Evolutionary conservation across 1,284 basidiomycete species (phyloP).

Genomic region (Coniferiporia sulphurascens): DNA sequence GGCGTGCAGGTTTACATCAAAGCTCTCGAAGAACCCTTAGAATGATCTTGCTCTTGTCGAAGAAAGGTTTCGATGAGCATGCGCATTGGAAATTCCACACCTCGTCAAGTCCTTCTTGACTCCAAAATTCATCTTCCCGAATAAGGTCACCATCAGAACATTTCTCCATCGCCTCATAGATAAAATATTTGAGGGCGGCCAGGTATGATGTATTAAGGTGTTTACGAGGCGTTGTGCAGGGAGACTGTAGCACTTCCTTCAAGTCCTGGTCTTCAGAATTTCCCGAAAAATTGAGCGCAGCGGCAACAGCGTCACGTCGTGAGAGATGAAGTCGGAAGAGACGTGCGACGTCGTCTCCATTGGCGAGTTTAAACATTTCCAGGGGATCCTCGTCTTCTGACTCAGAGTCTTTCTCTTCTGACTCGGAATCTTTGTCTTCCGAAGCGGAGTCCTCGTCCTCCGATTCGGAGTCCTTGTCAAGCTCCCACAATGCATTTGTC

Average conservation of each 20-base stretch:
- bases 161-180: not conserved
- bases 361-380: not conserved
- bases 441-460: too few species aligned
- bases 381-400: too few species aligned
- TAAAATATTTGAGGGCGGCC: not conserved
- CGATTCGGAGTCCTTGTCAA: too few species aligned
- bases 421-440: too few species aligned
- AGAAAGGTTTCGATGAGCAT: not conserved
- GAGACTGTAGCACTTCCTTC: not conserved
- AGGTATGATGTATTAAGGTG: not conserved
- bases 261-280: too few species aligned
- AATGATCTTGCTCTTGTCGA: not conserved
- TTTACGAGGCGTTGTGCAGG: not conserved
- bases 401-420: too few species aligned
- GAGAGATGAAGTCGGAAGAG: not conserved
- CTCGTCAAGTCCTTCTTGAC: not conserved
- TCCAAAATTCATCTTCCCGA: not conserved
- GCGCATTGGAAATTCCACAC: not conserved
- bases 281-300: not conserved
- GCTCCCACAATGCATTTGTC: conserved; percentile 36
- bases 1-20: too few species aligned
- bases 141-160: not conserved
- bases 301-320: not conserved
- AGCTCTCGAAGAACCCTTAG: too few species aligned
- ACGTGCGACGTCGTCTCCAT: not conserved